Percentiles rank a stretch among this genome's conserved stretches.
Evolutionary conservation across 2,329 filamentous ascomycete species (phyloP).

Genomic region (Lasiodiplodia sp.): DNA sequence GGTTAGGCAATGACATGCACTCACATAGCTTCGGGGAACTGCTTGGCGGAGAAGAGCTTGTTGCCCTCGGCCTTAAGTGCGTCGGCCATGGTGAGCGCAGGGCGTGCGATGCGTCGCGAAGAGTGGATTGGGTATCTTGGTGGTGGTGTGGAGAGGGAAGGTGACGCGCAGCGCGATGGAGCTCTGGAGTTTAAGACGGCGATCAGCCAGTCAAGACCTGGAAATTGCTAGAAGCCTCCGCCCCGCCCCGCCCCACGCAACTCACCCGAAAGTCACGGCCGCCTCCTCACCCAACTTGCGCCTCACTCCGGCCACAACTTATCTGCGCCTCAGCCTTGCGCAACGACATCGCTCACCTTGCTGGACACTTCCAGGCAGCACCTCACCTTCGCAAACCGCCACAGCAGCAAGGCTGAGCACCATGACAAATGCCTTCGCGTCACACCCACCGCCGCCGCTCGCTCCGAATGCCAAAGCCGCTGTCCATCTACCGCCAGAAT

Average conservation of each 20-base stretch:
- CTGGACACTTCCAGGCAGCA: conserved; percentile 10
- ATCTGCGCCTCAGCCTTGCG: background rate
- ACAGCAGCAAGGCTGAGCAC: background rate
- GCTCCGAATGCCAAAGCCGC: background rate
- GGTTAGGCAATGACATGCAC: conserved; percentile 51
- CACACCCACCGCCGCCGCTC: background rate
- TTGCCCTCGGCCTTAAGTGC: conserved; percentile 97
- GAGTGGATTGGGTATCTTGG: conserved; percentile 3
- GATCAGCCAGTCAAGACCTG: conserved; percentile 23
- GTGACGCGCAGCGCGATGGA: conserved; percentile 16
- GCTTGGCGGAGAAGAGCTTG: conserved; percentile 97
- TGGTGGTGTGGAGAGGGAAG: background rate
- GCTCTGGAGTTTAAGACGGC: conserved; percentile 26
- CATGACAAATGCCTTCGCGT: background rate
- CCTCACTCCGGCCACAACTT: background rate
- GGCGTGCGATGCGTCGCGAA: background rate
- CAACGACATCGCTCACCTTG: background rate
- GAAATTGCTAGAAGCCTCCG: conserved; percentile 23
- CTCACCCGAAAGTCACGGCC: background rate
- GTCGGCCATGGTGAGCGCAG: conserved; percentile 64
- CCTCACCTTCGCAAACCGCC: background rate
- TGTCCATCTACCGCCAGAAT: background rate
- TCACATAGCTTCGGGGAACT: conserved; percentile 95
- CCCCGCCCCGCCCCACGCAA: conserved; percentile 5
- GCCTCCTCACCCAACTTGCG: background rate